These are phyloP conservation scores for Epichloe gansuensis DNA, from an alignment of 2,329 filamentous ascomycete genomes.

Conservation along the genomic window DNA sequence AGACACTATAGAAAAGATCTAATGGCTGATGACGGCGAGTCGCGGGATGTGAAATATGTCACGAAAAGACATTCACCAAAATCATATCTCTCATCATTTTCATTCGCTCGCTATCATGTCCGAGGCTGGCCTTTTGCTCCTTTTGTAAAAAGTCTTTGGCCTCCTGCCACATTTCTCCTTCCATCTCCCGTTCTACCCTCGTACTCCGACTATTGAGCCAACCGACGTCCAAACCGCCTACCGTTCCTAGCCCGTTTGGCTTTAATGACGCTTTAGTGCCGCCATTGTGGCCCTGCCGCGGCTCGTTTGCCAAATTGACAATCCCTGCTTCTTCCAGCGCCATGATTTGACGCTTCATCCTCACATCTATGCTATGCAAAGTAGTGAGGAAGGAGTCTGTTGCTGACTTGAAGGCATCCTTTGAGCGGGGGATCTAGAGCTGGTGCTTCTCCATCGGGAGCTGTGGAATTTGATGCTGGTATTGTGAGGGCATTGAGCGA, in stretches of 20 bases:
- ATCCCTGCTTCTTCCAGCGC: constrained; percentile 74
- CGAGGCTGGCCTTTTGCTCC: constrained; percentile 6
- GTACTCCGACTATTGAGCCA: constrained; percentile 81
- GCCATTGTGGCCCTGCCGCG: constrained; percentile 20
- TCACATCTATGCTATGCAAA: constrained; percentile 62
- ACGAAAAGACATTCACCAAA: too few species aligned
- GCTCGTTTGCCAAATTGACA: constrained; percentile 36
- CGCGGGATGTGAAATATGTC: too few species aligned
- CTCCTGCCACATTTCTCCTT: constrained; percentile 60
- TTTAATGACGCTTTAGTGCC: constrained; percentile 34
- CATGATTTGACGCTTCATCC: constrained; percentile 54
- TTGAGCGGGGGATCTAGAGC: constrained; percentile 35
- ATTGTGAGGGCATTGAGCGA: constrained; percentile 34
- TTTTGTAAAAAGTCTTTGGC: constrained; percentile 26
- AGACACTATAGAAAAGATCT: neutral
- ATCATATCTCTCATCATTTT: neutral
- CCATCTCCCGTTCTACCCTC: constrained; percentile 71
- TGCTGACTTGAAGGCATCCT: constrained; percentile 43
- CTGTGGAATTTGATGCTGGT: constrained; percentile 11
- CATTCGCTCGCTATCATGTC: neutral
- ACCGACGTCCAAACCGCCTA: constrained; percentile 64
- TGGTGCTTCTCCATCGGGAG: constrained; percentile 9
- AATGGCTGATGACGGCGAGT: neutral
- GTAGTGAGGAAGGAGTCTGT: constrained; percentile 58
- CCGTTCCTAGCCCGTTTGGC: constrained; percentile 42